Conservation (phyloP, 495 filamentous ascomycete genomes). For the Aspergillus sparsus region DNA sequence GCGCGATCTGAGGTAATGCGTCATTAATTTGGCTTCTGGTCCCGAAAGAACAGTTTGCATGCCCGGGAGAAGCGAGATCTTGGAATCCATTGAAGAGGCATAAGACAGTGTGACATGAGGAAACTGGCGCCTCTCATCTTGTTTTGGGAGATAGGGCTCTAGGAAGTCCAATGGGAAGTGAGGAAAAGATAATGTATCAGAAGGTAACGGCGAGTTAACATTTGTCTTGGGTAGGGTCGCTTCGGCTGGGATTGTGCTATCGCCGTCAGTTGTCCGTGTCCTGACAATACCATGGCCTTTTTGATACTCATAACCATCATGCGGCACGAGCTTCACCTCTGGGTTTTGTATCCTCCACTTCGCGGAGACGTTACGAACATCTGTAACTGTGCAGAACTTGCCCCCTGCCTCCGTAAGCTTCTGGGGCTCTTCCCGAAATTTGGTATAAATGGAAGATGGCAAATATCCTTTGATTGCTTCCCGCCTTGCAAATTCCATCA, state of each 20-base stretch:
- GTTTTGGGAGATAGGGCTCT: conserved; percentile 48
- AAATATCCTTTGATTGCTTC: conserved; percentile 55
- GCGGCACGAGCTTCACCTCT: conserved; percentile 47
- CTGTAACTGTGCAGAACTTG: conserved; percentile 50
- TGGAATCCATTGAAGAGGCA: conserved; percentile 84
- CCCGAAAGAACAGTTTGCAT: conserved; percentile 79
- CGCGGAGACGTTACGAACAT: conserved; percentile 54
- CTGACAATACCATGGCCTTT: conserved; percentile 54
- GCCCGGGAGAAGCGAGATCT: conserved; percentile 71
- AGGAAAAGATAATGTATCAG: conserved; percentile 49
- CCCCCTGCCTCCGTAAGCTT: conserved; percentile 53
- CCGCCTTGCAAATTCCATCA: conserved; percentile 52
- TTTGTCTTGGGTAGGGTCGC: conserved; percentile 19
- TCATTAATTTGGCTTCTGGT: conserved; percentile 81
- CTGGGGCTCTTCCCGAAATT: conserved; percentile 50
- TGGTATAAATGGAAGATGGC: conserved; percentile 54
- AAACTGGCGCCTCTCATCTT: conserved; percentile 32
- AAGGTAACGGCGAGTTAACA: conserved; percentile 36
- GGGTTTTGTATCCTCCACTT: conserved; percentile 55
- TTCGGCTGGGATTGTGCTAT: conserved; percentile 19
- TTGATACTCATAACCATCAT: conserved; percentile 54
- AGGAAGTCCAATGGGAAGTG: conserved; percentile 47
- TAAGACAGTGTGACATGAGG: conserved; percentile 77
- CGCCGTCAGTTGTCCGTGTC: conserved; percentile 23
- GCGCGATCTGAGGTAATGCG: conserved; percentile 78